phyloP scores from a whole-genome alignment of 306 rosid genomes.

The Mimosa pudica region DNA sequence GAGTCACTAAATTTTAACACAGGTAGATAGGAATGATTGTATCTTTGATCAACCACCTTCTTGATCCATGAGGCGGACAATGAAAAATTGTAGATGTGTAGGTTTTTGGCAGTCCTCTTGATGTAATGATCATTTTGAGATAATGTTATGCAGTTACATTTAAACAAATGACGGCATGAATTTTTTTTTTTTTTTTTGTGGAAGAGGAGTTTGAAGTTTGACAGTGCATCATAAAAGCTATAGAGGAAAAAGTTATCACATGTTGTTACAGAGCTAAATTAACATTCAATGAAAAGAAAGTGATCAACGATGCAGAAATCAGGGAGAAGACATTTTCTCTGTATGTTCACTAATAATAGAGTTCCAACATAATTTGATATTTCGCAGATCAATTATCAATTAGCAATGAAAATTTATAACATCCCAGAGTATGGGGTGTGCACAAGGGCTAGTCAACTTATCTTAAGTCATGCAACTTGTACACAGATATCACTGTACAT shows the following conservation, averaged over 20 bases:
- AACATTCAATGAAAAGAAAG: neutral
- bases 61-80: too few species aligned
- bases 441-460: neutral
- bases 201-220: neutral
- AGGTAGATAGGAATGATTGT: too few species aligned
- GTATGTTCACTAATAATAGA: neutral
- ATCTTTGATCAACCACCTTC: too few species aligned
- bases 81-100: too few species aligned
- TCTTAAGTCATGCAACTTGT: constrained; percentile 32
- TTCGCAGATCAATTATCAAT: neutral
- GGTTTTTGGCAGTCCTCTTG: too few species aligned
- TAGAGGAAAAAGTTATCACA: neutral
- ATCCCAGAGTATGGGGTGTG: neutral
- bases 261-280: neutral
- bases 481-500: constrained; percentile 17
- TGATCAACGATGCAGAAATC: neutral
- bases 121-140: too few species aligned
- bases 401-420: neutral
- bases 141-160: too few species aligned
- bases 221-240: neutral
- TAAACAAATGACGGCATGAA: neutral
- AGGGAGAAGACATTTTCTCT: neutral
- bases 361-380: neutral
- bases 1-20: neutral
- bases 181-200: neutral